Evolutionary conservation across 305 asterid species (phyloP), one percentile per base, ranked within the genome.

Genomic region (Fraxinus albicans): DNA sequence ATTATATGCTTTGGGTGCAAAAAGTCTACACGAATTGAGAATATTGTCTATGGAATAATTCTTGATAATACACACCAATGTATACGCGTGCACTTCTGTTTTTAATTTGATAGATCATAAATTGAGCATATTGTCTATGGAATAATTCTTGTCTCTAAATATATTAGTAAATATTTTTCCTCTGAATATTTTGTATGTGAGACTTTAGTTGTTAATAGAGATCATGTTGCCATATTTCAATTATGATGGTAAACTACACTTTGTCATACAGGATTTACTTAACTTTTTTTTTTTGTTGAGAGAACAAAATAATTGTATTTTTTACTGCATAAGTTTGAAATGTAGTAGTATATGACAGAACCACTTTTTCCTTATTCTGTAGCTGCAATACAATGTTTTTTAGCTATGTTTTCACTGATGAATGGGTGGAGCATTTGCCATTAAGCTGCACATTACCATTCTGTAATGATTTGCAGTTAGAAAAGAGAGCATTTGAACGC

Each of bases 121-220:
- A 42, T 9, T 42, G 53, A 81, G 81, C 83, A 55, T 67, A 38
- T 78, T 80, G 65, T 73, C 38, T 81, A 36, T 25, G 40, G 3
- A 25, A 50, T 77, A 27, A 27, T 53, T 15, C 19, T 50, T 19
- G 31, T 33, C 23, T 27, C 7, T 25, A 25, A 25, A 25, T 25
- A 25, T 25, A 25, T 25, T 25, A 25, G 27, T 25, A 25, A 25
- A 25, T 58, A 33, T 12, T 8, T 36, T 47, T 31, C 55, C 4
- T 19, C 38, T 38, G 10, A 80, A 79, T 74, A 87, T 38, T 80
- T 53, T 7, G 36, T 69, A 7, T 8, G 6, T 23, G 78, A 73
- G 69, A 75, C 58, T 81, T 65, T 85, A 75, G 36, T 27, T 79
- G 73, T 60, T 47, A 53, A 17, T n/a, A 72, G 76, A 78, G 23